Conservation (phyloP, 257 asterid species). For the Penstemon newberryi region DNA sequence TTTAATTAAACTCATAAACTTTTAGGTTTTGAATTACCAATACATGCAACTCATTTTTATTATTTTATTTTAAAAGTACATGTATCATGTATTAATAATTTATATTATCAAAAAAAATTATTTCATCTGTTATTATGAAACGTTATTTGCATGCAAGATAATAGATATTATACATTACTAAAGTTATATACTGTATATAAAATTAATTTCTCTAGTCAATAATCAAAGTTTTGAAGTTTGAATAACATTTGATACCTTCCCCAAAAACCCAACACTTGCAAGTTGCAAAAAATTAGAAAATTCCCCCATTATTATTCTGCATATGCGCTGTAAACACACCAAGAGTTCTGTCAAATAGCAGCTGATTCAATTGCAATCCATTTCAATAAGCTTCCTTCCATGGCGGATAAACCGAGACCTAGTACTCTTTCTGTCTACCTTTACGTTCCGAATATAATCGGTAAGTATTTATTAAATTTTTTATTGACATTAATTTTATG, state of each 20-base stretch:
- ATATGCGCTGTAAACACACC: not conserved
- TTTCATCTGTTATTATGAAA: no score
- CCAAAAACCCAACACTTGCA: not conserved
- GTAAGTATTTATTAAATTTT: conserved; percentile 33
- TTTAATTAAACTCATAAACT: no score
- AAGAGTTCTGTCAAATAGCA: not conserved
- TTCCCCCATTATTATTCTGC: conserved; percentile 8
- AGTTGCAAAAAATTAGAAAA: not conserved
- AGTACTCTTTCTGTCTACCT: conserved; percentile 68
- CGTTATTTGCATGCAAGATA: no score
- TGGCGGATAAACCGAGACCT: conserved; percentile 63
- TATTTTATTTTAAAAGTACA: no score
- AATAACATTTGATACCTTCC: not conserved
- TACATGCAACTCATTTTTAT: no score
- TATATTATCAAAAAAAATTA: no score
- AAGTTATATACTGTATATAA: no score
- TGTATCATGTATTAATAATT: no score
- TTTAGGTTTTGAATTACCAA: no score
- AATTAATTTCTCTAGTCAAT: no score
- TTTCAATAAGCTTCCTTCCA: conserved; percentile 21
- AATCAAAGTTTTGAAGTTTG: not conserved
- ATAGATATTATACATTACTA: no score
- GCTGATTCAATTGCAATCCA: not conserved
- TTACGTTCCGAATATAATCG: conserved; percentile 88
- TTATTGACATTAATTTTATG: conserved; percentile 1